Evolutionary conservation across 2,329 filamentous ascomycete genomes (phyloP).

Genomic region (Pseudogymnoascus sp.): DNA sequence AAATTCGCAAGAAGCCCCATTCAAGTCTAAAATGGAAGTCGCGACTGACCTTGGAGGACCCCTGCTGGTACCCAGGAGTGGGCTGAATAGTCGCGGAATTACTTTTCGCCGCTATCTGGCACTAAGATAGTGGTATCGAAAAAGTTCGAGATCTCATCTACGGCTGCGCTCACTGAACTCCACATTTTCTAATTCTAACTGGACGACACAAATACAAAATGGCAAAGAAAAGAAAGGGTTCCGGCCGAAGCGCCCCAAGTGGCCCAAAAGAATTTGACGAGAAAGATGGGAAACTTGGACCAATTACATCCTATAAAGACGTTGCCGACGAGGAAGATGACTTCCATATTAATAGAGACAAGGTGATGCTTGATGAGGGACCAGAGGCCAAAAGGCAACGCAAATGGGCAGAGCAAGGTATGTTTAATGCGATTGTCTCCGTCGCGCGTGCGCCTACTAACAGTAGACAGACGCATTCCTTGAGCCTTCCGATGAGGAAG

Average conservation of each 20-base stretch:
- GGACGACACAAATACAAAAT: slow-evolving; percentile 30
- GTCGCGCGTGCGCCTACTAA: slow-evolving; percentile 12
- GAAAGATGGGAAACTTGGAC: slow-evolving; percentile 52
- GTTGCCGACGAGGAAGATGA: slow-evolving; percentile 92
- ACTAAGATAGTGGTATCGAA: slow-evolving; percentile 13
- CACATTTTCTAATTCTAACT: slow-evolving; percentile 4
- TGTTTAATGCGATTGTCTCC: slow-evolving; percentile 16
- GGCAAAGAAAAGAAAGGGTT: slow-evolving; percentile 64
- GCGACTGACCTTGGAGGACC: not conserved
- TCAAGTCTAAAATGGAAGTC: not conserved
- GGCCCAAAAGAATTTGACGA: slow-evolving; percentile 48
- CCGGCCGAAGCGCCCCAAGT: slow-evolving; percentile 37
- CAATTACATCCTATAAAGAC: slow-evolving; percentile 62
- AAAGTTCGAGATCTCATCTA: slow-evolving; percentile 10
- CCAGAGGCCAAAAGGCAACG: slow-evolving; percentile 69
- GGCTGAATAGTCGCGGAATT: not conserved
- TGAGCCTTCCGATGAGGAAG: slow-evolving; percentile 54
- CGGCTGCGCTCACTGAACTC: slow-evolving; percentile 6
- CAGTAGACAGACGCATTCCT: slow-evolving; percentile 38
- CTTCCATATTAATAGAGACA: slow-evolving; percentile 79
- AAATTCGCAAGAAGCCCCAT: not conserved
- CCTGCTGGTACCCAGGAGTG: not conserved
- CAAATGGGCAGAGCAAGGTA: slow-evolving; percentile 59
- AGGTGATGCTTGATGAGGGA: slow-evolving; percentile 75
- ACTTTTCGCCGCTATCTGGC: not conserved